Base-by-base conservation (phyloP, 2,329 filamentous ascomycete species). In the Niveomyces coronatus region DNA sequence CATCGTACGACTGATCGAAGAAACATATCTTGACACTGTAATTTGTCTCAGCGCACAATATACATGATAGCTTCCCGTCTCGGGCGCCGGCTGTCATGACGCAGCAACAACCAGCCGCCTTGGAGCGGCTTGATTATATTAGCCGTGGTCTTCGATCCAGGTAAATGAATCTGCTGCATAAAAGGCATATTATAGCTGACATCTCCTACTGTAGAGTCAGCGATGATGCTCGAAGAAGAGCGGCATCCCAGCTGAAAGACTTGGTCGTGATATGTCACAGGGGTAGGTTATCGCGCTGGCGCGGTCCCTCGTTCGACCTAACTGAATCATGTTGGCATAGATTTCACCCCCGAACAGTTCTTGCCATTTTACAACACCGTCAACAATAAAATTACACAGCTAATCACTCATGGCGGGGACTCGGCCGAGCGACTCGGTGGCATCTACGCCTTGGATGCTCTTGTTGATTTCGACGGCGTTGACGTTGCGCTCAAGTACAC, bases 401-500 rank as follows among this genome's bases (percentile, higher is more conserved):
- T 96, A 47, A 86, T 94, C 44, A 79, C 86, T 33, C 85, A 89
- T 57, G 85, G 87, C 46, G 82, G 76, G 63, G 88, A 94, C 57
- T 82, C 85, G 5, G 79, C 81, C 50, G 91, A 98, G 56, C 82
- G 87, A 42, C 78, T 95, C 40, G 91, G 88, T 45, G 93, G 91
- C 37, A 82, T 98, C 45, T 82, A 91, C 51, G 89, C 89, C 43
- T 76, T 98, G 44, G 89, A 94, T 58, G 82, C 82, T 41, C 76
- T 98, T 39, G 89, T 96, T 60, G 88, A 95, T 58, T 95, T 96
- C 57, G 89, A 95, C 51, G 89, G 88, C 42, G 85, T 95, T 50
- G 93, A 98, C 63, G 78, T 85, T 17, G 86, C 85, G 24, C 79
- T 86, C 52, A 96, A 96, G 62, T 94, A 91, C 42, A 94, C 89